phyloP scores from a whole-genome alignment of 768 basidiomycete species.

The Trametes sanguinea region DNA sequence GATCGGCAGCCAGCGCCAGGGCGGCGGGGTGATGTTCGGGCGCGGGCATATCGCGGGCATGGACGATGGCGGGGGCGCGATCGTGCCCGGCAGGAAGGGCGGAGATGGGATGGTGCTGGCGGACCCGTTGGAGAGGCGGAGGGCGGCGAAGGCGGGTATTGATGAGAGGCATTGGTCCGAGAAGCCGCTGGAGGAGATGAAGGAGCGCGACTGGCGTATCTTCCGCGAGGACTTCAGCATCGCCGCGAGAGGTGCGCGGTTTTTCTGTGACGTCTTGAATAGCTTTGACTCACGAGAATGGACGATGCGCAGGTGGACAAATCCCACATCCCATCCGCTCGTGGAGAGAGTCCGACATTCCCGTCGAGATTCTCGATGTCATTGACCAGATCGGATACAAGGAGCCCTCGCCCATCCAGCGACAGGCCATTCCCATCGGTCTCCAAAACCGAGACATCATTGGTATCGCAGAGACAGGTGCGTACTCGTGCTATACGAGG shows the following conservation, averaged over 20 bases:
- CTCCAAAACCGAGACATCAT: constrained; percentile 96
- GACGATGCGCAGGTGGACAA: constrained; percentile 62
- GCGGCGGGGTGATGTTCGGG: constrained; percentile 88
- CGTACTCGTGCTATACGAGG: constrained; percentile 24
- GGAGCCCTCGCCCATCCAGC: constrained; percentile 95
- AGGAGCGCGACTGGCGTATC: constrained; percentile 98
- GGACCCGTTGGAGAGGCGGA: constrained; percentile 80
- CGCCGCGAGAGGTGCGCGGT: constrained; percentile 74
- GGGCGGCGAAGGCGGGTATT: constrained; percentile 75
- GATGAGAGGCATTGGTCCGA: constrained; percentile 99
- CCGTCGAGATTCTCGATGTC: constrained; percentile 72
- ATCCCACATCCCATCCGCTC: constrained; percentile 93
- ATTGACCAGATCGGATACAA: constrained; percentile 95
- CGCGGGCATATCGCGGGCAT: constrained; percentile 83
- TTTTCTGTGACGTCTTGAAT: background rate
- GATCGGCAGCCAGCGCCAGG: constrained; percentile 70
- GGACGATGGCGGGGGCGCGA: constrained; percentile 67
- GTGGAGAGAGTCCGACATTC: constrained; percentile 89
- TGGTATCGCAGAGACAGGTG: constrained; percentile 97
- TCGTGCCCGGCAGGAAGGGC: constrained; percentile 37
- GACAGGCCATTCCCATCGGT: constrained; percentile 99
- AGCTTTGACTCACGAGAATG: too few species aligned
- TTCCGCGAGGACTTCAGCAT: constrained; percentile 99
- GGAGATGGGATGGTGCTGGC: constrained; percentile 56
- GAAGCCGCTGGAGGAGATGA: constrained; percentile 90